Conservation (phyloP, 2,329 filamentous ascomycete genomes). For the Ophiocordyceps robertsii region DNA sequence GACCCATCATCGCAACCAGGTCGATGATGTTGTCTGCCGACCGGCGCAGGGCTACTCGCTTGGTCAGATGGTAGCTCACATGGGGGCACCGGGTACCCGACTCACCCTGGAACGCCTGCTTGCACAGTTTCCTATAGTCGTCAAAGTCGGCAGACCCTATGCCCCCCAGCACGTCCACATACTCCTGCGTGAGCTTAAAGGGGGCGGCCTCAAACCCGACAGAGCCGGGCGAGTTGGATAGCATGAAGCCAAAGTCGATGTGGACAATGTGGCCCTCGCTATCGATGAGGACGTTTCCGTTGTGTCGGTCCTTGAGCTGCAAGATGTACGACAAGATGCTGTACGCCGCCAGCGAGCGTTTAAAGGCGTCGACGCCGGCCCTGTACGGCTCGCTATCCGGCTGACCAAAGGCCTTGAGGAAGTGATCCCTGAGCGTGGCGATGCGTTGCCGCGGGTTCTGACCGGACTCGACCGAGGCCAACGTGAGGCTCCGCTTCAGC, state of each 20-base stretch:
- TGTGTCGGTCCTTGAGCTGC: constrained; percentile 76
- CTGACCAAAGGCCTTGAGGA: constrained; percentile 64
- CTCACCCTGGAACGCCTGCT: constrained; percentile 68
- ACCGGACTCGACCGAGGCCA: constrained; percentile 59
- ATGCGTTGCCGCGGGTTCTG: constrained; percentile 63
- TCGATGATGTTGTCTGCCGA: constrained; percentile 73
- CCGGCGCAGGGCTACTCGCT: constrained; percentile 48
- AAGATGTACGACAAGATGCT: constrained; percentile 75
- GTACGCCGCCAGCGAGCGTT: constrained; percentile 70
- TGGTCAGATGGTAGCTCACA: background rate
- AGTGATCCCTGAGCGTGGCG: constrained; percentile 70
- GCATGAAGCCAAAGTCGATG: constrained; percentile 84
- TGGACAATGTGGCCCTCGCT: constrained; percentile 78
- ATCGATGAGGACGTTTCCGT: constrained; percentile 76
- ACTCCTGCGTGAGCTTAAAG: constrained; percentile 77
- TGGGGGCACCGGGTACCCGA: background rate
- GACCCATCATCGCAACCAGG: constrained; percentile 73
- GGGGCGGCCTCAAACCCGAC: constrained; percentile 79
- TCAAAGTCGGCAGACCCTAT: constrained; percentile 56
- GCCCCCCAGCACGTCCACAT: constrained; percentile 71
- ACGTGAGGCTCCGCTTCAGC: constrained; percentile 66
- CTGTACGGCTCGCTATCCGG: constrained; percentile 55
- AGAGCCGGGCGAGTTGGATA: constrained; percentile 72
- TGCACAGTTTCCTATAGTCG: constrained; percentile 67
- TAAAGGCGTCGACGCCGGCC: constrained; percentile 65